A percentile compares a stretch with the other conserved stretches of the same genome.
phyloP scores from a whole-genome alignment of 2,329 filamentous ascomycete species.

The Fusarium dlaminii region DNA sequence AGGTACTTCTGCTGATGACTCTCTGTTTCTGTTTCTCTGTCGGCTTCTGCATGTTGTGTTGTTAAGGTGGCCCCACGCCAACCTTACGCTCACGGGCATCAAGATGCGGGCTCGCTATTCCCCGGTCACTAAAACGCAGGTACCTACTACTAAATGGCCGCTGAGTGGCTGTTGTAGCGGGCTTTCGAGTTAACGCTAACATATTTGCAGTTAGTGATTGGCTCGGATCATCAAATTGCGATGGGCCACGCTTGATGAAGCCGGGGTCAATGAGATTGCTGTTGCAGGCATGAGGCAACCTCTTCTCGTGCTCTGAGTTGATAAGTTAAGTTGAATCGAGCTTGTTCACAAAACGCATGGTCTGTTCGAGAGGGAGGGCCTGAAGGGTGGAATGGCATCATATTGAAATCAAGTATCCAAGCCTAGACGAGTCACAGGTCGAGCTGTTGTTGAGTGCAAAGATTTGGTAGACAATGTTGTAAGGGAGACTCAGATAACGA shows the following conservation, averaged over 20 bases:
- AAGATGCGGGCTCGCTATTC: background rate
- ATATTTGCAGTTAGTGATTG: slow-evolving; percentile 25
- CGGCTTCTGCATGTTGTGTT: slow-evolving; percentile 11
- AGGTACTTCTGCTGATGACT: background rate
- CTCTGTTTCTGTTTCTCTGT: background rate
- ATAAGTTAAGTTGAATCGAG: background rate
- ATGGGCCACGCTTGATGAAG: slow-evolving; percentile 39
- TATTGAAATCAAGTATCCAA: background rate
- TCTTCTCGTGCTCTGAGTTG: slow-evolving; percentile 12
- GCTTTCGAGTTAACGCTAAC: slow-evolving; percentile 21
- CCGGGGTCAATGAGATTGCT: slow-evolving; percentile 42
- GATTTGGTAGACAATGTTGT: background rate
- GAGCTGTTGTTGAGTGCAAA: background rate
- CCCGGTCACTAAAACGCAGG: slow-evolving; percentile 32
- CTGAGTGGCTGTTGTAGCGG: slow-evolving; percentile 35
- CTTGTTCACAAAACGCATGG: background rate
- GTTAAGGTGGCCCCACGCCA: slow-evolving; percentile 19
- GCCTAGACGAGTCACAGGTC: background rate
- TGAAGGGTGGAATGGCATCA: slow-evolving; percentile 16
- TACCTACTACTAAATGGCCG: slow-evolving; percentile 17
- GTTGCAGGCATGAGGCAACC: slow-evolving; percentile 39
- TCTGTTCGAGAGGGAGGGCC: background rate
- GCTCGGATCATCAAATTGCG: slow-evolving; percentile 35
- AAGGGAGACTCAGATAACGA: background rate
- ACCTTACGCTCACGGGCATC: background rate